phyloP scores from a whole-genome alignment of 495 filamentous ascomycete species.

The Aspergillus campestris region DNA sequence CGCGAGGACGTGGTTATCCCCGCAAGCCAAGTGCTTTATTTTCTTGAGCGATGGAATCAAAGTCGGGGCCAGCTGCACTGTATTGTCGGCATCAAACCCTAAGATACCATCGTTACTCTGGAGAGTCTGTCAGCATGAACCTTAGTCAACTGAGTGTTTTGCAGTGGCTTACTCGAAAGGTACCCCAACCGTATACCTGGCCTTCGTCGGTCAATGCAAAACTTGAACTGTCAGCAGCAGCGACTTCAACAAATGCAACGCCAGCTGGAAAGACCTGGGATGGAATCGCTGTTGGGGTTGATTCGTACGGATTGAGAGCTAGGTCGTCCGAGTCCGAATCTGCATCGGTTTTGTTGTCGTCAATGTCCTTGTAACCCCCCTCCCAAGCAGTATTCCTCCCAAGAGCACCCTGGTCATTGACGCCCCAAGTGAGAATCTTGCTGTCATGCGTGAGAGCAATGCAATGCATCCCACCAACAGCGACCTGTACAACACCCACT shows the following conservation, averaged over 20 bases:
- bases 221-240: slow-evolving; percentile 54
- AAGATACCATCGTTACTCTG: slow-evolving; percentile 52
- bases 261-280: slow-evolving; percentile 41
- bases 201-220: slow-evolving; percentile 62
- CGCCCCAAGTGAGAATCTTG: slow-evolving; percentile 58
- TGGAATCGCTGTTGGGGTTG: slow-evolving; percentile 50
- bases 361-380: slow-evolving; percentile 55
- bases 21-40: slow-evolving; percentile 47
- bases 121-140: slow-evolving; percentile 11
- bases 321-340: slow-evolving; percentile 41
- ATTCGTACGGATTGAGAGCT: slow-evolving; percentile 53
- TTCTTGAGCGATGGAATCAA: slow-evolving; percentile 46
- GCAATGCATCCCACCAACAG: slow-evolving; percentile 58
- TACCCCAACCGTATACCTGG: slow-evolving; percentile 62
- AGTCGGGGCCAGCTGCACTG: slow-evolving; percentile 40
- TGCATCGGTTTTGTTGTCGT: slow-evolving; percentile 43
- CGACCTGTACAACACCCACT: slow-evolving; percentile 55
- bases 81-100: slow-evolving; percentile 38
- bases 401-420: slow-evolving; percentile 60
- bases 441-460: slow-evolving; percentile 54
- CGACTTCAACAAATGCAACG: slow-evolving; percentile 50
- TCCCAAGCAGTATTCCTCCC: slow-evolving; percentile 55
- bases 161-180: slow-evolving; percentile 48
- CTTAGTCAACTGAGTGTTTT: not conserved
- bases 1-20: slow-evolving; percentile 56